Evolutionary conservation across 495 filamentous ascomycete species (phyloP).

Genomic region (Podospora australis): DNA sequence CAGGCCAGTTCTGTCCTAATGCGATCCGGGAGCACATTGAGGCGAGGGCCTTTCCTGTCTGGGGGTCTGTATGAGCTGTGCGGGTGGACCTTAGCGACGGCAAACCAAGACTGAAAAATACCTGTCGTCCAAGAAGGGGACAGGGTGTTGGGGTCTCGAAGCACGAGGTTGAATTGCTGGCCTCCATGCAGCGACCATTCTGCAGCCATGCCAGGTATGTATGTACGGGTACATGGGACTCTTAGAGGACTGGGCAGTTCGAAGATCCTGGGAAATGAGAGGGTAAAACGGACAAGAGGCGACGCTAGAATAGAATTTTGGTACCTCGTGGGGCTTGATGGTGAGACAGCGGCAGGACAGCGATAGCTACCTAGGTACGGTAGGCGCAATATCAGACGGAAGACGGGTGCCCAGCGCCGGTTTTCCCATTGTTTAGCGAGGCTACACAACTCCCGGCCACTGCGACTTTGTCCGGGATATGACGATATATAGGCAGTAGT

Average conservation of each 20-base stretch:
- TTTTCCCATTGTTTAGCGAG: constrained; percentile 14
- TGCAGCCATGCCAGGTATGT: constrained; percentile 9
- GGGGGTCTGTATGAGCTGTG: constrained; percentile 17
- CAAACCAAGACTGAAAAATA: constrained; percentile 9
- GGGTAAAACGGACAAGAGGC: neutral
- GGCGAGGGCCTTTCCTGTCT: constrained; percentile 20
- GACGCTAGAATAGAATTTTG: neutral
- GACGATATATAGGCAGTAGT: constrained; percentile 3
- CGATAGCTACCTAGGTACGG: neutral
- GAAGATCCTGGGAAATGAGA: too few relatives aligned
- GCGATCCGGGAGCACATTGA: constrained; percentile 17
- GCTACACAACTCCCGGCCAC: constrained; percentile 16
- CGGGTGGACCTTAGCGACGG: constrained; percentile 14
- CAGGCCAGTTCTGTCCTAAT: constrained; percentile 24
- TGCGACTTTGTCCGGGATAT: constrained; percentile 7
- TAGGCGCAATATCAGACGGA: constrained; percentile 22
- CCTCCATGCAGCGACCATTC: constrained; percentile 23
- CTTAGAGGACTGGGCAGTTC: too few relatives aligned
- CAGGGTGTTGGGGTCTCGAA: constrained; percentile 17
- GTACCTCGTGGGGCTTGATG: neutral
- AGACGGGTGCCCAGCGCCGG: constrained; percentile 8
- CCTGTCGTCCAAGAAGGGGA: constrained; percentile 16
- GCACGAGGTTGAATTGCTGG: constrained; percentile 14
- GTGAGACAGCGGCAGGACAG: constrained; percentile 6
- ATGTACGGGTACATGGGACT: constrained; percentile 6